Percentiles rank a stretch among this genome's conserved stretches.
These are phyloP conservation scores for Plasmodium relictum DNA, from an alignment of 169 alveolate species.

Conservation along the genomic window DNA sequence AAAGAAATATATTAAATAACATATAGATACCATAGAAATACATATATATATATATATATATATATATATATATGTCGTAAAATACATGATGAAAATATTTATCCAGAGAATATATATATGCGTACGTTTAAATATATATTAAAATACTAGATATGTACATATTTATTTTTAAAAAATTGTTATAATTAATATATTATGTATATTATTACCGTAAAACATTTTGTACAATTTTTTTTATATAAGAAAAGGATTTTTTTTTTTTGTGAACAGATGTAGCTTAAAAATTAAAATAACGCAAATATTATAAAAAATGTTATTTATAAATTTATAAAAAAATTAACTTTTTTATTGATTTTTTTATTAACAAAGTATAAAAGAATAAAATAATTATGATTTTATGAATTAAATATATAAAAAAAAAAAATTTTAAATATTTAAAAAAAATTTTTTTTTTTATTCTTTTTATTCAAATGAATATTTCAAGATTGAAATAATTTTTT, in stretches of 20 bases:
- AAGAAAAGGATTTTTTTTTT: background rate
- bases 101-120: background rate
- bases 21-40: background rate
- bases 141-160: background rate
- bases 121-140: conserved; percentile 1
- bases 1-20: too few relatives aligned
- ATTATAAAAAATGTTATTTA: too few relatives aligned
- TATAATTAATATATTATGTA: background rate
- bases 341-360: too few relatives aligned
- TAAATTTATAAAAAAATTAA: too few relatives aligned
- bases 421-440: too few relatives aligned
- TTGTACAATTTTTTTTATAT: conserved; percentile 9
- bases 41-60: conserved; percentile 8
- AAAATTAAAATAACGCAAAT: background rate
- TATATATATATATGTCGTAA: background rate
- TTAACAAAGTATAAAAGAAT: too few relatives aligned
- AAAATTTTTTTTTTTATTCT: too few relatives aligned
- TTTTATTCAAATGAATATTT: too few relatives aligned
- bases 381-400: background rate
- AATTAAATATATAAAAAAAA: background rate
- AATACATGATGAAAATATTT: too few relatives aligned
- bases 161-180: background rate
- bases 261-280: background rate
- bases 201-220: conserved; percentile 73
- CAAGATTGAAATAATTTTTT: too few relatives aligned